These are phyloP conservation scores for Poa pratensis DNA, from an alignment of 176 grass and related monocot genomes.

Conservation along the genomic window DNA sequence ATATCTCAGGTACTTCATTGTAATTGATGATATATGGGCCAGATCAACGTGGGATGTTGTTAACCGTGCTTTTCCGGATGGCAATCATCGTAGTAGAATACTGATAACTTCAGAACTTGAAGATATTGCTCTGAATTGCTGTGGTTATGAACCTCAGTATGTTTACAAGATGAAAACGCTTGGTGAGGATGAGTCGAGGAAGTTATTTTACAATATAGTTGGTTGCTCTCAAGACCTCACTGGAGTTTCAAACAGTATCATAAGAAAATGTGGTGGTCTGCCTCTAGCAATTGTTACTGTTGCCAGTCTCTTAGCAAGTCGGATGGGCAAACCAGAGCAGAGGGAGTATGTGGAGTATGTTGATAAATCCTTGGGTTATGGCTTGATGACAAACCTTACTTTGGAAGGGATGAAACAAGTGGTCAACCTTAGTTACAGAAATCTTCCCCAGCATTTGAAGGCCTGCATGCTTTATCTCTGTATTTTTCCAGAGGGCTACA, in stretches of 20 bases:
- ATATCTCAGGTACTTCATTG: constrained; percentile 27
- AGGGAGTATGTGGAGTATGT: constrained; percentile 5
- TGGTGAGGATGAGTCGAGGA: background rate
- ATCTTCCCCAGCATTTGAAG: constrained; percentile 33
- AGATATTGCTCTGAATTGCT: background rate
- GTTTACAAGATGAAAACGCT: background rate
- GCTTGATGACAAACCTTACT: constrained; percentile 6
- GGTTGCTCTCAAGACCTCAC: background rate
- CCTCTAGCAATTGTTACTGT: constrained; percentile 29
- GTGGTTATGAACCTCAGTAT: background rate
- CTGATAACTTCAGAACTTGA: background rate
- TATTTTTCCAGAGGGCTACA: constrained; percentile 12
- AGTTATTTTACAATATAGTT: background rate
- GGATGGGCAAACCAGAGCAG: background rate
- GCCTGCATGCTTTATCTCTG: constrained; percentile 31
- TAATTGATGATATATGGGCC: constrained; percentile 12
- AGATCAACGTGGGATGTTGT: constrained; percentile 18
- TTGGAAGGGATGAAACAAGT: background rate
- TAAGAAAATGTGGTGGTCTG: constrained; percentile 24
- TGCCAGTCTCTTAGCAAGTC: background rate
- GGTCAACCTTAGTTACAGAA: background rate
- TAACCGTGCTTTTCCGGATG: background rate
- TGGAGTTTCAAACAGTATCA: background rate
- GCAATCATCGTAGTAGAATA: background rate
- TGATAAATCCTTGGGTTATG: background rate